phyloP scores from a whole-genome alignment of 1,139 yeast species.

The Blastobotrys aristatus region DNA sequence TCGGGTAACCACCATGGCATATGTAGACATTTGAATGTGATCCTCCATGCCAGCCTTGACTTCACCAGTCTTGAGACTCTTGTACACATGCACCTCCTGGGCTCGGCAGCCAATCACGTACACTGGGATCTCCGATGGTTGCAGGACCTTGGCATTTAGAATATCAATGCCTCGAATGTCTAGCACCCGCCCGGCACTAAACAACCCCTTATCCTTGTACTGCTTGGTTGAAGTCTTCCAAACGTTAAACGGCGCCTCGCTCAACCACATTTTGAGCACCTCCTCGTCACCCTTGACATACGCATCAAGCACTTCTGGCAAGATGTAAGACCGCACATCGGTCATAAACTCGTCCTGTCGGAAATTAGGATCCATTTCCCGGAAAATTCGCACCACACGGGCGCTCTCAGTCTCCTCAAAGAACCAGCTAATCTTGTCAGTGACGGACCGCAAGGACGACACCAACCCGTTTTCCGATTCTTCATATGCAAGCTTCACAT shows the following conservation, averaged over 20 bases:
- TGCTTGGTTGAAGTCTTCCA: constrained; percentile 94
- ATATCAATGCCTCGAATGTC: constrained; percentile 96
- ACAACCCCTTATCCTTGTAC: constrained; percentile 84
- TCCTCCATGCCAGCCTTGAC: constrained; percentile 96
- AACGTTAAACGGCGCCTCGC: constrained; percentile 95
- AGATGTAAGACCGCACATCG: constrained; percentile 84
- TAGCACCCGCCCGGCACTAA: constrained; percentile 85
- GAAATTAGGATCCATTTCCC: constrained; percentile 86
- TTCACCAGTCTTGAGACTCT: constrained; percentile 87
- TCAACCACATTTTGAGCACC: constrained; percentile 82
- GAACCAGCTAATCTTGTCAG: constrained; percentile 77
- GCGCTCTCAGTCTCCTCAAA: constrained; percentile 97
- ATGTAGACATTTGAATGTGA: constrained; percentile 85
- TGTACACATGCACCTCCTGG: constrained; percentile 88
- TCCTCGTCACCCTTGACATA: constrained; percentile 87
- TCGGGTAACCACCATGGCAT: constrained; percentile 94
- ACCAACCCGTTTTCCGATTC: constrained; percentile 93
- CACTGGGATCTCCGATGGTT: constrained; percentile 91
- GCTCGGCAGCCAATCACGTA: constrained; percentile 94
- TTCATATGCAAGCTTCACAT: constrained; percentile 63
- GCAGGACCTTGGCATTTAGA: constrained; percentile 79
- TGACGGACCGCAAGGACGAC: constrained; percentile 70
- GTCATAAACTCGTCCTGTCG: constrained; percentile 72
- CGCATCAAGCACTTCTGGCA: constrained; percentile 95
- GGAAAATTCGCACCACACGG: constrained; percentile 78